phyloP scores from a whole-genome alignment of 2,329 filamentous ascomycete species.

The Pseudofabraea citricarpa region DNA sequence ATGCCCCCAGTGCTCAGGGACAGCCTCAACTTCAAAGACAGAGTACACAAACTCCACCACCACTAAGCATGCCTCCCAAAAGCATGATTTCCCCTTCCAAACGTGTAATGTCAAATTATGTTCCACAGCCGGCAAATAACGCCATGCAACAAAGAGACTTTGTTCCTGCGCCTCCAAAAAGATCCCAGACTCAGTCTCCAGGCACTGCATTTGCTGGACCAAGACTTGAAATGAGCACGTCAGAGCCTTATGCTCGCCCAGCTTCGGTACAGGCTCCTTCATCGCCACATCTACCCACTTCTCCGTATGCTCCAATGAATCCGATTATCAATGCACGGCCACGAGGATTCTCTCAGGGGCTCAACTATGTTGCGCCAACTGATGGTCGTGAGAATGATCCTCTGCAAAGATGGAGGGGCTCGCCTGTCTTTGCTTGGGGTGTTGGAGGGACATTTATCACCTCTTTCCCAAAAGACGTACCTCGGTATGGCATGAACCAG shows the following conservation, averaged over 20 bases:
- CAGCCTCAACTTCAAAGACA: slow-evolving; percentile 33
- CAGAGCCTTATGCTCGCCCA: slow-evolving; percentile 43
- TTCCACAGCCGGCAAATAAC: slow-evolving; percentile 30
- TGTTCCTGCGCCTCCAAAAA: slow-evolving; percentile 48
- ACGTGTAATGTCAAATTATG: slow-evolving; percentile 45
- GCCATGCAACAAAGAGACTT: slow-evolving; percentile 28
- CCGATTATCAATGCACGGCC: slow-evolving; percentile 30
- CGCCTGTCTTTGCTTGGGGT: slow-evolving; percentile 82
- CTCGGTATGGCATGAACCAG: slow-evolving; percentile 71
- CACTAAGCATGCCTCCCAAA: slow-evolving; percentile 32
- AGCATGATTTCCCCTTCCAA: slow-evolving; percentile 52
- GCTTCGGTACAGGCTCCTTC: slow-evolving; percentile 39
- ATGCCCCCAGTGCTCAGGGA: slow-evolving; percentile 14
- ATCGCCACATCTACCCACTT: slow-evolving; percentile 16
- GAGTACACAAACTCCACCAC: slow-evolving; percentile 45
- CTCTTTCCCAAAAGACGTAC: slow-evolving; percentile 83
- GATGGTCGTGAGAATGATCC: slow-evolving; percentile 69
- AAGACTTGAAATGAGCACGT: slow-evolving; percentile 28
- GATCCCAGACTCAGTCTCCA: slow-evolving; percentile 61
- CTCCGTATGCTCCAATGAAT: slow-evolving; percentile 6
- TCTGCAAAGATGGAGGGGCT: slow-evolving; percentile 85
- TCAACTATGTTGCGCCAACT: slow-evolving; percentile 57
- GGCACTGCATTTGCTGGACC: slow-evolving; percentile 46
- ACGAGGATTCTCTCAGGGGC: slow-evolving; percentile 47
- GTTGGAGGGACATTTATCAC: slow-evolving; percentile 78